phyloP scores from a whole-genome alignment of 495 filamentous ascomycete genomes.

The Poronia punctata region DNA sequence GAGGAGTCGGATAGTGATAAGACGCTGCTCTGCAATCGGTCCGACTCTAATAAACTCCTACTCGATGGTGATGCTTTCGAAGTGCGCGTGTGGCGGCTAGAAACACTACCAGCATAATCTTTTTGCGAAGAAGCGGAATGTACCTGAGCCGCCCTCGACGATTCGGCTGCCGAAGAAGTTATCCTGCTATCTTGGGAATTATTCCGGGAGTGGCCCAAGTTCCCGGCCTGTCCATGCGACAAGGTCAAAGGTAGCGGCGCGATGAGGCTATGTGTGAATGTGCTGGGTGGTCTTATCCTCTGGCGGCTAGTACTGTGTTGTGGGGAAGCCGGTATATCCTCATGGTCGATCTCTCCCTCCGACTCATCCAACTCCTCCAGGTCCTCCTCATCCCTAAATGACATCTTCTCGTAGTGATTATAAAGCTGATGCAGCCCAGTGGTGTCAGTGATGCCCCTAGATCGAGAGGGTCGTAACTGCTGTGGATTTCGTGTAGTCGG shows the following conservation, averaged over 20 bases:
- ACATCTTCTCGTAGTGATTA: slow-evolving; percentile 46
- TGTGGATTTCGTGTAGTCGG: slow-evolving; percentile 13
- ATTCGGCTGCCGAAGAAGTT: slow-evolving; percentile 17
- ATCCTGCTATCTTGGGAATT: slow-evolving; percentile 20
- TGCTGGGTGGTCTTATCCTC: slow-evolving; percentile 10
- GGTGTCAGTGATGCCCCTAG: slow-evolving; percentile 26
- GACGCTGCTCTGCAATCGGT: slow-evolving; percentile 40
- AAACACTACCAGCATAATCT: slow-evolving; percentile 38
- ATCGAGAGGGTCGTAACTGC: slow-evolving; percentile 25
- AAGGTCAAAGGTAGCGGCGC: slow-evolving; percentile 11
- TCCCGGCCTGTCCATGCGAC: slow-evolving; percentile 5
- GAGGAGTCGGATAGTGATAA: slow-evolving; percentile 45
- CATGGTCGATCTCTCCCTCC: slow-evolving; percentile 7
- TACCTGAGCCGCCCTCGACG: slow-evolving; percentile 18
- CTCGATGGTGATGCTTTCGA: slow-evolving; percentile 42
- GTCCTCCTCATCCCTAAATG: slow-evolving; percentile 27
- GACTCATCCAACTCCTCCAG: slow-evolving; percentile 27
- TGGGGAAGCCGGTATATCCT: slow-evolving; percentile 1
- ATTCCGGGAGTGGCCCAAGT: slow-evolving; percentile 21
- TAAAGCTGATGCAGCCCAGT: slow-evolving; percentile 37
- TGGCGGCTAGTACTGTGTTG: slow-evolving; percentile 12
- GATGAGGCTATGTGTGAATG: slow-evolving; percentile 18
- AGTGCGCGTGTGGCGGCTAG: slow-evolving; percentile 43
- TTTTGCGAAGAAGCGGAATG: slow-evolving; percentile 16
- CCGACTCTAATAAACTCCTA: slow-evolving; percentile 35